Evolutionary conservation across 1,139 yeast genomes (phyloP).

Genomic region (Geotrichum macrosporum): DNA sequence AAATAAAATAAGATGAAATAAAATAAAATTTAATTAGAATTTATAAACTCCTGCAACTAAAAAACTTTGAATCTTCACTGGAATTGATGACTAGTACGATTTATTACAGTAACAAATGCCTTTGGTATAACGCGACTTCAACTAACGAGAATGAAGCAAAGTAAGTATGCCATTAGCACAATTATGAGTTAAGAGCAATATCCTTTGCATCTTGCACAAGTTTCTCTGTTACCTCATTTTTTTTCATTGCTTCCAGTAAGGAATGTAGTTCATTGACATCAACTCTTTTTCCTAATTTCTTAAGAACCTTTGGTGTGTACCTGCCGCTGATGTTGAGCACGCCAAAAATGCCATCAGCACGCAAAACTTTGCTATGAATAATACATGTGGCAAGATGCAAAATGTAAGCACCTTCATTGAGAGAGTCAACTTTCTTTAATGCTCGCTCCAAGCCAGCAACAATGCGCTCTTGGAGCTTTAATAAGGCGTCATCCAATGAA

Average conservation of each 20-base stretch:
- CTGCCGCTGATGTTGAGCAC: slow-evolving; percentile 2
- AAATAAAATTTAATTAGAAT: too few relatives aligned
- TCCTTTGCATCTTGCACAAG: background rate
- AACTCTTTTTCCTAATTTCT: slow-evolving; percentile 1
- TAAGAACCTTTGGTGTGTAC: slow-evolving; percentile 1
- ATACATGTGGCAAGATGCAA: slow-evolving; percentile 2
- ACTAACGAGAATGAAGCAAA: background rate
- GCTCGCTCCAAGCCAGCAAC: slow-evolving; percentile 8
- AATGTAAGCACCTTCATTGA: background rate
- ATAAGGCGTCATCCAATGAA: background rate
- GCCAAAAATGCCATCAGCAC: background rate
- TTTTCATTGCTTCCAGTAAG: background rate
- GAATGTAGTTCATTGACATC: slow-evolving; percentile 1
- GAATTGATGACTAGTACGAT: too few relatives aligned
- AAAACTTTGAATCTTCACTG: too few relatives aligned
- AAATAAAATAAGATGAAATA: too few relatives aligned
- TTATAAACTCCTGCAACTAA: too few relatives aligned
- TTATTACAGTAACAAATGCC: too few relatives aligned
- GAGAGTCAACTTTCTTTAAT: background rate
- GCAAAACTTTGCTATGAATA: slow-evolving; percentile 6
- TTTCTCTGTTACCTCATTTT: slow-evolving; percentile 2
- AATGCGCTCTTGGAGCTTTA: background rate
- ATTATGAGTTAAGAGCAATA: slow-evolving; percentile 1
- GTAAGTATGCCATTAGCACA: background rate
- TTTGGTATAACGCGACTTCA: too few relatives aligned